Percentiles rank a stretch among this genome's conserved stretches.
Conservation (phyloP, 495 filamentous ascomycete species). For the Xylaria cubensis region DNA sequence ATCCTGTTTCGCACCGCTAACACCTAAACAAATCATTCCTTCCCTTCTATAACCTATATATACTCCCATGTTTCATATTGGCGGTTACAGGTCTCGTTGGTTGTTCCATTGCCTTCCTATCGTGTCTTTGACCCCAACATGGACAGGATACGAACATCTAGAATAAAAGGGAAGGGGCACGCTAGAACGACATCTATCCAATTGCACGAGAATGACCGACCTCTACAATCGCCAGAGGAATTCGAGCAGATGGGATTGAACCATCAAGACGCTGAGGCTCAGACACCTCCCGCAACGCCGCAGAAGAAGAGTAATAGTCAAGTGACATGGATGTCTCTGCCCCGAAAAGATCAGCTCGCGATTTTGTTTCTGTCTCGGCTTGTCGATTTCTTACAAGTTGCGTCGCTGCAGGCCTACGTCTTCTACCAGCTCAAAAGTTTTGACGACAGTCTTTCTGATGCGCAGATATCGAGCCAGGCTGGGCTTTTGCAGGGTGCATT, state of each 20-base stretch:
- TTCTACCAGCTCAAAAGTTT: conserved; percentile 72
- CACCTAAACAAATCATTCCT: background rate
- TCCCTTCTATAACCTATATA: background rate
- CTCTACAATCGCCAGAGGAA: conserved; percentile 21
- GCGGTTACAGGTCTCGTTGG: background rate
- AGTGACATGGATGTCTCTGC: conserved; percentile 47
- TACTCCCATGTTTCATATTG: background rate
- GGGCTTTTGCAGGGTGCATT: conserved; percentile 74
- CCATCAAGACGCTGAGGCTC: background rate
- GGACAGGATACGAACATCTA: background rate
- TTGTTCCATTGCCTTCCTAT: background rate
- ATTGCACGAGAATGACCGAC: conserved; percentile 13
- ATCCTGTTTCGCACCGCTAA: background rate
- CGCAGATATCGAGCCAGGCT: conserved; percentile 69
- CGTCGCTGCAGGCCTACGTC: conserved; percentile 63
- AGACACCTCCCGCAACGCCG: background rate
- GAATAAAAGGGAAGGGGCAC: conserved; percentile 10
- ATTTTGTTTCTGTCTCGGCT: conserved; percentile 57
- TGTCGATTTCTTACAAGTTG: conserved; percentile 57
- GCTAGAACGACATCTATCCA: conserved; percentile 33
- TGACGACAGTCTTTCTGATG: conserved; percentile 63
- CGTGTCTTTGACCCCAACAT: background rate
- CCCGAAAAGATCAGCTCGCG: conserved; percentile 52
- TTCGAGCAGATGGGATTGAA: conserved; percentile 20
- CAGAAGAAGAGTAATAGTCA: conserved; percentile 2